Evolutionary conservation across 1,139 yeast species (phyloP).

Genomic region (Debaryomyces udenii): DNA sequence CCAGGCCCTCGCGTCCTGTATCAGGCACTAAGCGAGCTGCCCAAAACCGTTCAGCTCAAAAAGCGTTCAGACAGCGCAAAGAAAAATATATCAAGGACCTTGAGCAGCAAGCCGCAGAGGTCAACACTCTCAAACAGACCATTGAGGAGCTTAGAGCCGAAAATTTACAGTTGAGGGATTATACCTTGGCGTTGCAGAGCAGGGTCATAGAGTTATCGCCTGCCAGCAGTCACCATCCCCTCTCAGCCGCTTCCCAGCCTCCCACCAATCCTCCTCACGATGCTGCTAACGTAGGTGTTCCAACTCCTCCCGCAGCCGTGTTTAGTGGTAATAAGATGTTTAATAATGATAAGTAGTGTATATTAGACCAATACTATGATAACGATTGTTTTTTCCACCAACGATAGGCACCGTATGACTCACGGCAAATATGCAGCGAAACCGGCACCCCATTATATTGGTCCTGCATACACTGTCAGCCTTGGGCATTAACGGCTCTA

Average conservation of each 20-base stretch:
- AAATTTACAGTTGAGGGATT: conserved; percentile 72
- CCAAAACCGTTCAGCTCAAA: conserved; percentile 86
- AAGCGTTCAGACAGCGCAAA: conserved; percentile 81
- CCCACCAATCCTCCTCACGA: conserved; percentile 12
- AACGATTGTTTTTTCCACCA: background rate
- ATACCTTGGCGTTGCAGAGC: conserved; percentile 69
- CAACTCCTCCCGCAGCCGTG: conserved; percentile 22
- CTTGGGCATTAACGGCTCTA: too few relatives aligned
- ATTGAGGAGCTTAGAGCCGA: conserved; percentile 68
- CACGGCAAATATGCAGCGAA: conserved; percentile 3
- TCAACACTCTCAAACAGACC: conserved; percentile 58
- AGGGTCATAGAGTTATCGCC: conserved; percentile 55
- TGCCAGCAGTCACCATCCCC: conserved; percentile 18
- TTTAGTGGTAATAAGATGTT: conserved; percentile 16
- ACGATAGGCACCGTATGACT: background rate
- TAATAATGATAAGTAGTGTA: conserved; percentile 14
- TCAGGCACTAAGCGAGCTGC: conserved; percentile 80
- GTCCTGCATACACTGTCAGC: background rate
- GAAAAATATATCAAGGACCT: conserved; percentile 77
- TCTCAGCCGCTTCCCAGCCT: conserved; percentile 12
- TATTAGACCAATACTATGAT: background rate
- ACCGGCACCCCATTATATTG: background rate
- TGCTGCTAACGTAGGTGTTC: conserved; percentile 15
- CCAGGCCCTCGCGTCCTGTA: conserved; percentile 38
- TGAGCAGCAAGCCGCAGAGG: conserved; percentile 68